These are phyloP conservation scores for Chaetothyriales sp. DNA, from an alignment of 2,329 filamentous ascomycete genomes.

Conservation along the genomic window DNA sequence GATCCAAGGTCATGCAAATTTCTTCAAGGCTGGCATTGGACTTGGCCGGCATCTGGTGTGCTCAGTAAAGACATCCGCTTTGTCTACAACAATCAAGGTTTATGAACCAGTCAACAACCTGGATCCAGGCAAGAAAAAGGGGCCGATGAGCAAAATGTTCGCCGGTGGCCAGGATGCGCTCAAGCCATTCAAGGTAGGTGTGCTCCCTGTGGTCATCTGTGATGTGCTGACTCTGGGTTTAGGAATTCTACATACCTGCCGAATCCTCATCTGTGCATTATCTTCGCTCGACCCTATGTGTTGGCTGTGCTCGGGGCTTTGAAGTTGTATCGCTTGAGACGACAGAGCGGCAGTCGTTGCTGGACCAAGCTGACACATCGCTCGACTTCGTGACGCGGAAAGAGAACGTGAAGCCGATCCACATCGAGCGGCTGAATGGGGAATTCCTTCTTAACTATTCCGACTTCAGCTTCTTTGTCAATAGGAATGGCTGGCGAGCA, in stretches of 20 bases:
- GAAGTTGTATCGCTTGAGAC: slow-evolving; percentile 94
- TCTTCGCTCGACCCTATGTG: slow-evolving; percentile 88
- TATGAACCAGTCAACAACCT: slow-evolving; percentile 94
- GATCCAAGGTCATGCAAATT: slow-evolving; percentile 93
- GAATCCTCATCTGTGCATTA: slow-evolving; percentile 98
- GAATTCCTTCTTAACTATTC: slow-evolving; percentile 97
- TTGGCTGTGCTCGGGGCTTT: slow-evolving; percentile 88
- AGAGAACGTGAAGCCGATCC: slow-evolving; percentile 85
- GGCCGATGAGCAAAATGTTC: slow-evolving; percentile 91
- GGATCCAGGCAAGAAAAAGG: slow-evolving; percentile 87
- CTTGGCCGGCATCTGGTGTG: slow-evolving; percentile 87
- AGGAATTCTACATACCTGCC: slow-evolving; percentile 95
- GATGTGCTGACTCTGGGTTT: slow-evolving; percentile 1
- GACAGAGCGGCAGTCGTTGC: slow-evolving; percentile 89
- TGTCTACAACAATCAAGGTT: slow-evolving; percentile 97
- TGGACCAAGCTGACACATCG: slow-evolving; percentile 94
- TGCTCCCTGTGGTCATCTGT: not conserved
- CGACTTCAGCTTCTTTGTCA: slow-evolving; percentile 98
- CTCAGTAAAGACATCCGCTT: slow-evolving; percentile 82
- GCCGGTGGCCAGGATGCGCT: slow-evolving; percentile 84
- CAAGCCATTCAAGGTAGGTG: slow-evolving; percentile 66
- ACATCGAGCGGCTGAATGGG: slow-evolving; percentile 91
- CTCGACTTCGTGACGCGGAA: slow-evolving; percentile 92
- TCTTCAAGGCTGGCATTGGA: slow-evolving; percentile 95
- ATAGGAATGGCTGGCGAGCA: slow-evolving; percentile 93